Percentiles rank a stretch among this genome's conserved stretches.
phyloP scores from a whole-genome alignment of 257 asterid genomes.

The Lantana camara region DNA sequence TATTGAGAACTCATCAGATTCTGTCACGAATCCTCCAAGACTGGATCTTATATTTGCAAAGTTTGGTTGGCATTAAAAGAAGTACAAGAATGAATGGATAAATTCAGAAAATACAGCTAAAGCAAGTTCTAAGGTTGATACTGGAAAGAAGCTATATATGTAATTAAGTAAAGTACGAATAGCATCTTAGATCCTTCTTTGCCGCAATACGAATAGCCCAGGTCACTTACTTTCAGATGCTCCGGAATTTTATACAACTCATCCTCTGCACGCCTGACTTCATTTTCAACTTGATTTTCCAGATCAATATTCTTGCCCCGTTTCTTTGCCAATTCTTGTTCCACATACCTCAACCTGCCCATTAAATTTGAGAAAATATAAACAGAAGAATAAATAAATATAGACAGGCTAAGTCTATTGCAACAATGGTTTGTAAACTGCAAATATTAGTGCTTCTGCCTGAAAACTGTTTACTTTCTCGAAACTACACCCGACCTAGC shows the following conservation, averaged over 20 bases:
- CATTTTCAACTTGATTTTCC: slow-evolving; percentile 64
- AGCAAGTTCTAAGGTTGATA: neutral
- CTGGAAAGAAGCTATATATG: neutral
- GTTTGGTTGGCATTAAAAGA: neutral
- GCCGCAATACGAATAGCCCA: neutral
- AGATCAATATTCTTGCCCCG: slow-evolving; percentile 69
- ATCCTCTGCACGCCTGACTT: slow-evolving; percentile 81
- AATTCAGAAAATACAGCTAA: neutral
- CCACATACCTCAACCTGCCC: slow-evolving; percentile 83
- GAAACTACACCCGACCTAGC: neutral
- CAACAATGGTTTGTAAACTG: neutral
- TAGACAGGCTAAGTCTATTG: neutral
- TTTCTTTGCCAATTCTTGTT: slow-evolving; percentile 91
- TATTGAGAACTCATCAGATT: neutral
- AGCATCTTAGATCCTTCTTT: neutral
- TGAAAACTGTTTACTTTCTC: neutral
- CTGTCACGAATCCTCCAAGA: neutral
- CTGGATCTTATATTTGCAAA: neutral
- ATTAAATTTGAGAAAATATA: slow-evolving; percentile 11
- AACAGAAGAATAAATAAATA: slow-evolving; percentile 9
- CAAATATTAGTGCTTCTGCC: too few species aligned
- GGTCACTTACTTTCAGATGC: slow-evolving; percentile 74
- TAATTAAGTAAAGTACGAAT: neutral
- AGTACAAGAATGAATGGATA: neutral
- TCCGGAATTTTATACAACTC: slow-evolving; percentile 89